These are phyloP conservation scores for Acanthamoeba royreba DNA, from an alignment of 208 protist genomes.

Conservation along the genomic window DNA sequence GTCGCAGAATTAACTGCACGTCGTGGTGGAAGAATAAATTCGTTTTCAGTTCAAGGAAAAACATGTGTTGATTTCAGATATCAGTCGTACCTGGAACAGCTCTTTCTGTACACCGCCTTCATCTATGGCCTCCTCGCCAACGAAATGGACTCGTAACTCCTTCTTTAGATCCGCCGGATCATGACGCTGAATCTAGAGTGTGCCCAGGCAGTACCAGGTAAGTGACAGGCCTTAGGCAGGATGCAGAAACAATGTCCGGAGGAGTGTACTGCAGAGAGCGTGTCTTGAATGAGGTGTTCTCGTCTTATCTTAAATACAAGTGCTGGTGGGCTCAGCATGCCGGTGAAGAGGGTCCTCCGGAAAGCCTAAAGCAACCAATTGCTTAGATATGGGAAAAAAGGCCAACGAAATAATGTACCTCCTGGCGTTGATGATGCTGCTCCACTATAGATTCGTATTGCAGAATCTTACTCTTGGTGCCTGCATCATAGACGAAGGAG, in stretches of 20 bases:
- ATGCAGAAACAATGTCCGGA: not conserved
- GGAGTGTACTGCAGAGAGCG: not conserved
- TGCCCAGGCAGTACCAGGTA: no score
- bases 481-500: not conserved
- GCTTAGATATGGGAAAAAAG: no score
- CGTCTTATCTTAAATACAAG: conserved; percentile 9
- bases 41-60: not conserved
- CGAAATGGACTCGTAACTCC: conserved; percentile 33
- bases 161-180: conserved; percentile 40
- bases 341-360: conserved; percentile 2
- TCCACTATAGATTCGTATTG: conserved; percentile 7
- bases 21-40: not conserved
- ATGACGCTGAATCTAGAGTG: conserved; percentile 9
- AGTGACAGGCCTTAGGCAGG: not conserved
- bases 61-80: not conserved
- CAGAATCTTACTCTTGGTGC: conserved; percentile 44
- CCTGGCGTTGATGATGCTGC: not conserved
- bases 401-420: no score
- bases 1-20: conserved; percentile 16
- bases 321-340: not conserved
- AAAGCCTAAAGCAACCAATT: no score
- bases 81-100: conserved; percentile 91
- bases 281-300: conserved; percentile 24
- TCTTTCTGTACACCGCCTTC: conserved; percentile 95
- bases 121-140: conserved; percentile 72